Evolutionary conservation across 495 filamentous ascomycete genomes (phyloP).

Genomic region (Trichoderma reesei): DNA sequence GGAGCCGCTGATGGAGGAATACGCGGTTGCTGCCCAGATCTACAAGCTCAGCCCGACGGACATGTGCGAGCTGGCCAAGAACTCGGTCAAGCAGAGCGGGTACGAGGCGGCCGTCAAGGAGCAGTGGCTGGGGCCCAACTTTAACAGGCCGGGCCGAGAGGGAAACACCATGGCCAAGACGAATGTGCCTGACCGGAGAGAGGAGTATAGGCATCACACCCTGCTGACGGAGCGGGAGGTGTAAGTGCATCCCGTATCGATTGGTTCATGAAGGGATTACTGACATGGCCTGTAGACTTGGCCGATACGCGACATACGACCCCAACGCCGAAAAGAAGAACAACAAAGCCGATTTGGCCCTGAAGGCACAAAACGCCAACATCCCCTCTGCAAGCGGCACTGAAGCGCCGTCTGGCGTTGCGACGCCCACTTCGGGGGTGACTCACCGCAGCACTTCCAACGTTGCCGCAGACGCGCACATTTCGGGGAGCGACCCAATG

Average conservation of each 20-base stretch:
- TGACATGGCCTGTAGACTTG: slow-evolving; percentile 29
- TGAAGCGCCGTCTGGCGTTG: slow-evolving; percentile 8
- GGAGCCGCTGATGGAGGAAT: slow-evolving; percentile 95
- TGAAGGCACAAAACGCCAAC: slow-evolving; percentile 9
- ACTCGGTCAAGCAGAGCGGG: slow-evolving; percentile 88
- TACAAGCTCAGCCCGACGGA: slow-evolving; percentile 96
- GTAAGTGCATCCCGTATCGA: slow-evolving; percentile 38
- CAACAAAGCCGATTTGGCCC: slow-evolving; percentile 14
- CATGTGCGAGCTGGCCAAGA: slow-evolving; percentile 96
- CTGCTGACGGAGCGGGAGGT: slow-evolving; percentile 69
- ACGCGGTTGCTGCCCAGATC: slow-evolving; percentile 94
- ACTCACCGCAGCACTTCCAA: background rate
- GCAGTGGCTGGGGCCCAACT: slow-evolving; percentile 76
- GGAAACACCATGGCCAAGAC: slow-evolving; percentile 92
- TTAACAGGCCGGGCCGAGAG: slow-evolving; percentile 56
- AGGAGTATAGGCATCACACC: slow-evolving; percentile 80
- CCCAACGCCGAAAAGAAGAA: slow-evolving; percentile 15
- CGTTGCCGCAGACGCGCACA: slow-evolving; percentile 24
- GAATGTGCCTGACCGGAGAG: slow-evolving; percentile 87
- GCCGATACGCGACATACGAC: slow-evolving; percentile 33
- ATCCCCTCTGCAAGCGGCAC: background rate
- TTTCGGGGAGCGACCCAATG: slow-evolving; percentile 50
- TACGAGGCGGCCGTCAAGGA: slow-evolving; percentile 84
- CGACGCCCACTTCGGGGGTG: background rate
- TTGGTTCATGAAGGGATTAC: background rate